Evolutionary conservation across 768 basidiomycete species (phyloP).

Genomic region (Phlebiopsis gigantea): DNA sequence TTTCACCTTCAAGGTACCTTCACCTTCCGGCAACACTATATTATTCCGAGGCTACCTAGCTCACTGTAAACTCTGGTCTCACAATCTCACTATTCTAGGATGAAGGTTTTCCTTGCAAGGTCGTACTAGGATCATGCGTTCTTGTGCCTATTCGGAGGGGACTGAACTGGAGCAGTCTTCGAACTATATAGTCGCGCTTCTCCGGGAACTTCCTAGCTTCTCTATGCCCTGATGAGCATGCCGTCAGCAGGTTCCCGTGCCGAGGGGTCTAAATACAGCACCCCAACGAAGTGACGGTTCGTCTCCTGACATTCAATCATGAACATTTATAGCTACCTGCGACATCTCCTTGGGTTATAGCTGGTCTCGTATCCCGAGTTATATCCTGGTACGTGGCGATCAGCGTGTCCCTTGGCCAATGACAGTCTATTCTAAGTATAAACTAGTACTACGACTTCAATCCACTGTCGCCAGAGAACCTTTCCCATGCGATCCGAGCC

Average conservation of each 20-base stretch:
- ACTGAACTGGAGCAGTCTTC: neutral
- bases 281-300: neutral
- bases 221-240: neutral
- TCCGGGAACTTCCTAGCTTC: neutral
- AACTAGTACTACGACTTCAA: neutral
- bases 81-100: too few species aligned
- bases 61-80: too few species aligned
- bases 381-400: neutral
- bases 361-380: neutral
- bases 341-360: neutral
- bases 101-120: too few species aligned
- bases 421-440: neutral
- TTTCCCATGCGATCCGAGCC: neutral
- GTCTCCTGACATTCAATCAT: neutral
- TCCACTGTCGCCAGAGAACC: neutral
- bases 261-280: slow-evolving; percentile 3
- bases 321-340: neutral
- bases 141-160: neutral
- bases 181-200: neutral
- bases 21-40: too few species aligned
- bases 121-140: too few species aligned
- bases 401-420: neutral
- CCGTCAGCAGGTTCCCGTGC: neutral
- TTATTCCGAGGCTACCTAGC: too few species aligned
- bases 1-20: too few species aligned